These are phyloP conservation scores for Protomyces inundatus DNA, from an alignment of 1,139 yeast species.

Conservation along the genomic window DNA sequence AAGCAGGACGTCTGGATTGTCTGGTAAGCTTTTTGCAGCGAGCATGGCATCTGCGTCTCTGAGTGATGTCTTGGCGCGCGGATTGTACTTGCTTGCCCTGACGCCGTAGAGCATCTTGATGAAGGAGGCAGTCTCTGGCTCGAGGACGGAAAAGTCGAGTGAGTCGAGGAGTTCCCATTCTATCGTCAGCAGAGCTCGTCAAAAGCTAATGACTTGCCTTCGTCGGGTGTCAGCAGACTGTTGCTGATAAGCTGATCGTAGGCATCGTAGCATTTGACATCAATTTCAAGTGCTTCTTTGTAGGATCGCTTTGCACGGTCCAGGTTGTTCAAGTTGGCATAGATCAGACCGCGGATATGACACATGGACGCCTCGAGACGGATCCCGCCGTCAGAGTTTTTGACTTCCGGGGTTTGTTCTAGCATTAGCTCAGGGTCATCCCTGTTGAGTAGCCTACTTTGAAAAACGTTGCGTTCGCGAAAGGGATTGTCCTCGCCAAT, in stretches of 20 bases:
- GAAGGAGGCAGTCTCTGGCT: slow-evolving; percentile 71
- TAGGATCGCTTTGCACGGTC: slow-evolving; percentile 83
- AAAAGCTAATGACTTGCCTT: slow-evolving; percentile 41
- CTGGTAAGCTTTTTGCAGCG: slow-evolving; percentile 61
- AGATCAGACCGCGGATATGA: slow-evolving; percentile 75
- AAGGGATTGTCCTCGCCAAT: slow-evolving; percentile 83
- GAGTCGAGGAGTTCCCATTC: slow-evolving; percentile 69
- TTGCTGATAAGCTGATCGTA: slow-evolving; percentile 71
- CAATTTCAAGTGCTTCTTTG: slow-evolving; percentile 79
- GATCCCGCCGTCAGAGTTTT: slow-evolving; percentile 32
- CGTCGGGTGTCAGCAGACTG: slow-evolving; percentile 73
- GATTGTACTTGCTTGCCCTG: slow-evolving; percentile 62
- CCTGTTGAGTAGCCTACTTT: background rate
- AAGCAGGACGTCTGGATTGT: slow-evolving; percentile 63
- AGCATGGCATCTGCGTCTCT: slow-evolving; percentile 59
- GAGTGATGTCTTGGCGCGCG: slow-evolving; percentile 34
- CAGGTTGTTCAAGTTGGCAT: slow-evolving; percentile 75
- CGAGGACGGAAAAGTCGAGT: slow-evolving; percentile 58
- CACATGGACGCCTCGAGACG: slow-evolving; percentile 78
- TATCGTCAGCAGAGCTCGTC: slow-evolving; percentile 26
- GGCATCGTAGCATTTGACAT: slow-evolving; percentile 91
- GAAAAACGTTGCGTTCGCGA: slow-evolving; percentile 26
- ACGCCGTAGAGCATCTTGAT: slow-evolving; percentile 71
- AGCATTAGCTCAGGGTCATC: background rate
- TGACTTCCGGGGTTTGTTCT: background rate